Base-by-base conservation (phyloP, 1,139 yeast species). In the Pichia sp. region DNA sequence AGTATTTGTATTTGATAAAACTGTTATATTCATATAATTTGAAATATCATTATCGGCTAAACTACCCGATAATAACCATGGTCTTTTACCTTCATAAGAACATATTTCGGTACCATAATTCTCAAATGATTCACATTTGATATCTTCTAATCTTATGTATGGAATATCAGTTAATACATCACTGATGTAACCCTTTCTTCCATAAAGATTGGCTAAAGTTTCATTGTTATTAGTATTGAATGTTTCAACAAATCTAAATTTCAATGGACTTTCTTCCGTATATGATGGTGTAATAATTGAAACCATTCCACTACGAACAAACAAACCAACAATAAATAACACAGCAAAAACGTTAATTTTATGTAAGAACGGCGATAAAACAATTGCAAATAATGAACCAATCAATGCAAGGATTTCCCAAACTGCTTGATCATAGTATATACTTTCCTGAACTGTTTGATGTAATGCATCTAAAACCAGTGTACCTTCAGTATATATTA, bases 321-420 rank as follows among this genome's bases (percentile, higher is more conserved):
- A 53, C 1, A 74, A 65, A 23, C 79, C 59, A 0, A 70, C 58
- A 9, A 75, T 56, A 6, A 79, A 70, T 42, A 80, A 65, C 3
- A 61, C 55, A n/a, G 60, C 44, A 27, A 77, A 56, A 45, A 74
- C 71, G 62, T 85, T 85, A 44, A 85, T 61, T 58, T 85, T 83
- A 67, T 84, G 84, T 40, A 80, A 69, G 60, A 87, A 87, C 11
- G 95, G 92, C 44, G 85, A 60, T 23, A 82, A 63, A 11, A 92
- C 82, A 1, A 80, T 53, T 0, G 81, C 72, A 58, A 84, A 65
- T 1, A 71, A 65, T 44, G 64, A 68, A 53, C 75, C 66, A 22
- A 71, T 57, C 4, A 60, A 49, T 3, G 68, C 55, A 12, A 82
- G 56, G 15, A 75, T 53, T 16, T 63, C 57, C 63, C 76, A 80